These are phyloP conservation scores for Sarcodon aspratus DNA, from an alignment of 768 basidiomycete genomes.

Conservation along the genomic window DNA sequence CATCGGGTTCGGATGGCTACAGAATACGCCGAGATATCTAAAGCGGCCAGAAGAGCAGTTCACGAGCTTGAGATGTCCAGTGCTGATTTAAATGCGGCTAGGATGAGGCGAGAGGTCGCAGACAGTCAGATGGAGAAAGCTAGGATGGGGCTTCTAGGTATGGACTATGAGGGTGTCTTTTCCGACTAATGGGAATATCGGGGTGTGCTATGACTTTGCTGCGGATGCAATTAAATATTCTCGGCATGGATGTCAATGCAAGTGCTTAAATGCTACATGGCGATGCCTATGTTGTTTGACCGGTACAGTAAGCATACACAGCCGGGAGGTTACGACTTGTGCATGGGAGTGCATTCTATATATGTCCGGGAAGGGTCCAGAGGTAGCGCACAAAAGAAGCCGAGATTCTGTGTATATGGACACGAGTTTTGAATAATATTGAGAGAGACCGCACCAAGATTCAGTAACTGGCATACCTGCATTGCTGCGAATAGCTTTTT, in stretches of 20 bases:
- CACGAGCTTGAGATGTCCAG: constrained; percentile 51
- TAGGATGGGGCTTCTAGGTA: constrained; percentile 46
- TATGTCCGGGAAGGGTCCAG: constrained; percentile 54
- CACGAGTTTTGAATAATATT: not conserved
- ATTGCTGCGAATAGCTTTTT: constrained; percentile 57
- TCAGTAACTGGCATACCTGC: constrained; percentile 36
- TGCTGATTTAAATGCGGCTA: constrained; percentile 49
- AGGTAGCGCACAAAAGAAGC: constrained; percentile 60
- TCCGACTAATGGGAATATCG: too few species aligned
- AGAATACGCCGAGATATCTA: constrained; percentile 4
- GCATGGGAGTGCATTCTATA: constrained; percentile 61
- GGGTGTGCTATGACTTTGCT: not conserved
- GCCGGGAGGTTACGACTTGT: constrained; percentile 18
- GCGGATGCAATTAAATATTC: not conserved
- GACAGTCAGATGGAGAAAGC: constrained; percentile 53
- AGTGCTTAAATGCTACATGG: not conserved
- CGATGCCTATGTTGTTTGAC: not conserved
- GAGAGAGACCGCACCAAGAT: not conserved
- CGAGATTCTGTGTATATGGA: constrained; percentile 35
- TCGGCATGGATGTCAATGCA: constrained; percentile 1
- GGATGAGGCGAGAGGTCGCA: constrained; percentile 45
- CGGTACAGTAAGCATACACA: not conserved
- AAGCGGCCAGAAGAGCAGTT: constrained; percentile 25
- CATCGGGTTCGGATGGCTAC: constrained; percentile 3
- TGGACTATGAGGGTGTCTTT: constrained; percentile 22